A percentile compares a stretch with the other conserved stretches of the same genome.
phyloP scores from a whole-genome alignment of 768 basidiomycete species.

The Grammothele lineata region DNA sequence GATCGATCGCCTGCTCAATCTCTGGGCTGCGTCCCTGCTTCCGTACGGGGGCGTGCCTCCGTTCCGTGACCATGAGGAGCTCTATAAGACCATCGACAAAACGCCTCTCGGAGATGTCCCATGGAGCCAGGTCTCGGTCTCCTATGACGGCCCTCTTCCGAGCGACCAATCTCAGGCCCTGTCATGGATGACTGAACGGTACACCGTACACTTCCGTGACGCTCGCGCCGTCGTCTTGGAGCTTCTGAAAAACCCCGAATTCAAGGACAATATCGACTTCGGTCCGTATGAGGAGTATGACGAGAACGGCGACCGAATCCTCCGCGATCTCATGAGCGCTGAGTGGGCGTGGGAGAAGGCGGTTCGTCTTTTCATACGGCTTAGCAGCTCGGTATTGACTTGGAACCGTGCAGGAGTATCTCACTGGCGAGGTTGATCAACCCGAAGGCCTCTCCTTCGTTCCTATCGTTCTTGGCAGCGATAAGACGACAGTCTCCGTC shows the following conservation, averaged over 20 bases:
- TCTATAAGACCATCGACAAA: too few species aligned
- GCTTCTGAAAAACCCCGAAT: slow-evolving; percentile 21
- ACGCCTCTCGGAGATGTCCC: slow-evolving; percentile 31
- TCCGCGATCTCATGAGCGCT: neutral
- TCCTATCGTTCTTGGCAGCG: slow-evolving; percentile 22
- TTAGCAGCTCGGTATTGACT: neutral
- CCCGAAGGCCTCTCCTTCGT: slow-evolving; percentile 19
- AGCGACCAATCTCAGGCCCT: slow-evolving; percentile 11
- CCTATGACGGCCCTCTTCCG: slow-evolving; percentile 16
- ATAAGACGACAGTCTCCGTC: slow-evolving; percentile 26
- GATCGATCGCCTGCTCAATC: too few species aligned
- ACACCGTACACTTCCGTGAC: slow-evolving; percentile 22
- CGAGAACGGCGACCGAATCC: neutral
- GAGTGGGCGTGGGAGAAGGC: neutral
- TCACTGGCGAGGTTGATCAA: neutral
- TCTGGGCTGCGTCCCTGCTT: too few species aligned
- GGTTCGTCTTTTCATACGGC: neutral
- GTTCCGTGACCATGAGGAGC: too few species aligned
- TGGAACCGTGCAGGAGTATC: neutral
- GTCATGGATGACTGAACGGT: slow-evolving; percentile 23
- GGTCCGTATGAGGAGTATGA: slow-evolving; percentile 14
- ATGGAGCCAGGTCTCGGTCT: slow-evolving; percentile 33
- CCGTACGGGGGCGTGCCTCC: too few species aligned
- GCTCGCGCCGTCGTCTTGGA: slow-evolving; percentile 14
- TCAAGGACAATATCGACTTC: slow-evolving; percentile 22